Evolutionary conservation across 768 basidiomycete species (phyloP).

Genomic region (Leccinum olivaceopallidum): DNA sequence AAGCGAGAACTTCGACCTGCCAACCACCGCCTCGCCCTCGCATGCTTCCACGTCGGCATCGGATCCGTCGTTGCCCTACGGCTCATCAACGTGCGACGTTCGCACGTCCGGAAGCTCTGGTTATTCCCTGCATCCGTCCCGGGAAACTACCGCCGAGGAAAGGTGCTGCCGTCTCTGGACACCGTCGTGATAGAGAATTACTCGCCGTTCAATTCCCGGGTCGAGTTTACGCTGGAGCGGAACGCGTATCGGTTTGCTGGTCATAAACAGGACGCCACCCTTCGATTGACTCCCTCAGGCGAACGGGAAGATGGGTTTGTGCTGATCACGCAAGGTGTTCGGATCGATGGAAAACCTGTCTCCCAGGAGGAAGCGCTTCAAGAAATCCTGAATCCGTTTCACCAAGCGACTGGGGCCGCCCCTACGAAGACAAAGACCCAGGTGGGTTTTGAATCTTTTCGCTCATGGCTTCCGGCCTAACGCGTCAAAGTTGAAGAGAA

Average conservation of each 20-base stretch:
- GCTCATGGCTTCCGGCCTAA: slow-evolving; percentile 8
- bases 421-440: slow-evolving; percentile 18
- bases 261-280: slow-evolving; percentile 22
- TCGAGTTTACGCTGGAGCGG: slow-evolving; percentile 28
- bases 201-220: slow-evolving; percentile 18
- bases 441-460: slow-evolving; percentile 12
- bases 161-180: slow-evolving; percentile 23
- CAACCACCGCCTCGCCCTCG: slow-evolving; percentile 31
- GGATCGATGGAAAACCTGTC: slow-evolving; percentile 25
- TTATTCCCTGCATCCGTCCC: slow-evolving; percentile 28
- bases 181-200: slow-evolving; percentile 29
- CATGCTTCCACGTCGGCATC: slow-evolving; percentile 29
- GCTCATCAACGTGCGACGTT: slow-evolving; percentile 28
- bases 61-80: slow-evolving; percentile 31
- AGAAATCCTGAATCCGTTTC: slow-evolving; percentile 24
- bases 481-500: slow-evolving; percentile 18
- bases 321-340: slow-evolving; percentile 25
- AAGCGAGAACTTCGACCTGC: slow-evolving; percentile 30
- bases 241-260: slow-evolving; percentile 23
- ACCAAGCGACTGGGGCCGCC: not conserved
- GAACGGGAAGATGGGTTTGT: slow-evolving; percentile 23
- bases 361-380: slow-evolving; percentile 21
- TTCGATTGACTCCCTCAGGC: slow-evolving; percentile 17
- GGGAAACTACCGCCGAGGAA: slow-evolving; percentile 21
- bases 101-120: slow-evolving; percentile 34